Evolutionary conservation across 169 alveolate species (phyloP), one percentile per base, ranked within the genome.

Genomic region (Miamiensis avidus): DNA sequence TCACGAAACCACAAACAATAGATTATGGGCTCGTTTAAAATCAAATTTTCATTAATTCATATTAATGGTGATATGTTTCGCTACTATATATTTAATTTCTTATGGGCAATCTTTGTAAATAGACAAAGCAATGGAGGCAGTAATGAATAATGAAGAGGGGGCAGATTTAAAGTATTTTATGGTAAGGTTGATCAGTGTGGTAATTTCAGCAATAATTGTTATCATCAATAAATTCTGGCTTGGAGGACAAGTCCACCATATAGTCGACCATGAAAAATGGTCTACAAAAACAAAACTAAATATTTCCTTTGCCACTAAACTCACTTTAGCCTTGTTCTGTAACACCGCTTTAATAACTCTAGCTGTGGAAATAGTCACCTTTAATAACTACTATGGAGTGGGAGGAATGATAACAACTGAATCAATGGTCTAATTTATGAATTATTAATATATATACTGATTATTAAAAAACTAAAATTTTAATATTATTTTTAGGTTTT

Each of bases 401-500:
- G 90, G 86, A 4, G 90, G 90, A 65, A 86, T 85, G 30, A 78
- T 85, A 34, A 79, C n/a, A n/a, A n/a, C n/a, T n/a, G n/a, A n/a
- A n/a, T n/a, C n/a, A n/a, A n/a, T n/a, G n/a, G n/a, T n/a, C n/a
- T n/a, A n/a, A n/a, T n/a, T n/a, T n/a, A n/a, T n/a, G n/a, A n/a
- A n/a, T n/a, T n/a, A n/a, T n/a, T n/a, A n/a, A n/a, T n/a, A n/a
- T n/a, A n/a, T n/a, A n/a, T n/a, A n/a, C n/a, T n/a, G n/a, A n/a
- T n/a, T n/a, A n/a, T n/a, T n/a, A n/a, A n/a, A n/a, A n/a, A n/a
- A n/a, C n/a, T n/a, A n/a, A n/a, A n/a, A n/a, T n/a, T 85, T 30
- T 74, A 78, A 29, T 74, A 79, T 79, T 85, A 85, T 74, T 32
- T 74, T 73, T 74, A 75, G 65, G 83, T 85, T 25, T 85, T 85